Conservation (phyloP, 192 early-diverging fungal genomes). For the Funneliformis geosporum region DNA sequence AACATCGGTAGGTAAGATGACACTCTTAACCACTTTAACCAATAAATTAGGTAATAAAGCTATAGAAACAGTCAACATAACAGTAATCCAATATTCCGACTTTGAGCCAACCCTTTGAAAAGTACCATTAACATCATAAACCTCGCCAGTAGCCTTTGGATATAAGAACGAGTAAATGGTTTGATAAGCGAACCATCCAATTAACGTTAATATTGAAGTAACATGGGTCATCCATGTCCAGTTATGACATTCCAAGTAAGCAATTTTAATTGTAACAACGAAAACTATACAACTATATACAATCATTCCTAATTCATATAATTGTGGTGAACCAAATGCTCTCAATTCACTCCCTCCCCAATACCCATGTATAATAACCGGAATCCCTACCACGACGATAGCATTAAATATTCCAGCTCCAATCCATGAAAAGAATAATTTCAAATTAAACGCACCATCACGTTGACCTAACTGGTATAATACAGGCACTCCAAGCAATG, state of each 20-base stretch:
- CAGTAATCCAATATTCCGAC: conserved; percentile 59
- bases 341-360: conserved; percentile 36
- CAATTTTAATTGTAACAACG: conserved; percentile 70
- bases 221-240: conserved; percentile 63
- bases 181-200: conserved; percentile 67
- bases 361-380: conserved; percentile 52
- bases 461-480: conserved; percentile 66
- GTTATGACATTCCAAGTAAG: conserved; percentile 68
- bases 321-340: conserved; percentile 48
- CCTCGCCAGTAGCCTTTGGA: conserved; percentile 41
- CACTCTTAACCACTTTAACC: conserved; percentile 43
- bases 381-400: conserved; percentile 49
- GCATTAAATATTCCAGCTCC: conserved; percentile 57
- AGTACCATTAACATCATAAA: conserved; percentile 57
- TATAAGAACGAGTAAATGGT: conserved; percentile 63
- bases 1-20: conserved; percentile 43
- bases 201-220: conserved; percentile 55
- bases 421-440: conserved; percentile 57
- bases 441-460: conserved; percentile 57
- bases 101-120: conserved; percentile 50
- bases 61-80: conserved; percentile 56
- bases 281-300: conserved; percentile 64
- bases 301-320: conserved; percentile 57
- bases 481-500: conserved; percentile 68
- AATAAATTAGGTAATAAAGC: conserved; percentile 56